Evolutionary conservation across 495 filamentous ascomycete species (phyloP), one percentile per base, ranked within the genome.

Genomic region (Tetracladium setigerum): DNA sequence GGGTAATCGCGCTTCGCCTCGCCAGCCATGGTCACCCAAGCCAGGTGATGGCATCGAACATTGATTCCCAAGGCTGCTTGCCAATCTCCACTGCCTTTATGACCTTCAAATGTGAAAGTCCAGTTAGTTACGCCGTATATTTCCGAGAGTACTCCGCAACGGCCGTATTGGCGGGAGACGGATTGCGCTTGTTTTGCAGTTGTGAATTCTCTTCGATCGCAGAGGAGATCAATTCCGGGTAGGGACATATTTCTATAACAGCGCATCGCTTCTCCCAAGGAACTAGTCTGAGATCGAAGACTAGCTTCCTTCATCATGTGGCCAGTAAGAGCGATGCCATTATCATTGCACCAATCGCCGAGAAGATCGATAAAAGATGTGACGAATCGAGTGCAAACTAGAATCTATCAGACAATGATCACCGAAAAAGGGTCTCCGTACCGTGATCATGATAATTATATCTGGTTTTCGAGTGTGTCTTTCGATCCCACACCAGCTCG

Each of bases 81-180:
- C 58, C 58, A 61, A 39, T 61, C 58, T 24, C 58, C 55, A 36
- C 54, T 53, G 11, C 55, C 55, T 54, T 61, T 61, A 44, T 61
- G 58, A n/a, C 55, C 58, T 31, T 58, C 52, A 27, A 61, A 61
- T 19, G 54, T 55, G 41, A 61, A 61, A 22, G 31, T 35, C 58
- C 58, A 61, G 31, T 56, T 44, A 5, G 58, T 61, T 15, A 54
- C 52, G 9, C 58, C 58, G 38, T 61, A 61, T 5, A 58, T 50
- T 49, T 61, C 58, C 34, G 31, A 38, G 47, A 55, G 50, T 8
- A 51, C 38, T 6, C 55, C 58, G 14, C 52, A 34, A 4, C 17
- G 10, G 5, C 55, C 58, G 19, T 55, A 51, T 41, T 61, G 58
- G 10, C 58, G 49, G 22, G 52, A 45, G 2, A 61, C 54, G 46